Base-by-base conservation (phyloP, 2,329 filamentous ascomycete species). In the Periglandula ipomoeae region DNA sequence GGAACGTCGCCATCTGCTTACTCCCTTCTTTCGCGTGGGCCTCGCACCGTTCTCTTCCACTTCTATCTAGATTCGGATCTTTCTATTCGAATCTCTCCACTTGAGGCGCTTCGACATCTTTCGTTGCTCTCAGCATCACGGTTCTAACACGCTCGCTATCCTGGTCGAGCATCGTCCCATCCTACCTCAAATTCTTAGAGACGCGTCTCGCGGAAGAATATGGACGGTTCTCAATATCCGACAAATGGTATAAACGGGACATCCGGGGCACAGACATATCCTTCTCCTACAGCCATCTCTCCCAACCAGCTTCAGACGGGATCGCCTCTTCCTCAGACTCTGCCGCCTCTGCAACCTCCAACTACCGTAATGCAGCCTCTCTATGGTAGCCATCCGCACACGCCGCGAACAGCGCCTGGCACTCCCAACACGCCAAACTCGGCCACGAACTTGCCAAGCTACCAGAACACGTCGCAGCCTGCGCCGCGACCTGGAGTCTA, bases 401-500 rank as follows among this genome's bases (percentile, higher is more conserved):
- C 78, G 41, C 79, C 80, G 55, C 73, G 79, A 59, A 81, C n/a
- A n/a, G n/a, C 78, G 20, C 76, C 78, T 42, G 75, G 76, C n/a
- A 81, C 79, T 15, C 79, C 80, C 34, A 81, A 79, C 60, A 80
- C 79, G 24, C 78, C 79, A 34, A 76, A 73, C 49, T 76, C 78
- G 34, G 66, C 69, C 46, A 72, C 67, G 61, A 73, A 69, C 58
- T 73, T 81, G 70, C 62, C 65, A 15, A 74, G 67, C 61, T 81
- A 80, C 58, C 75, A 75, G 55, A 70, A 73, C 51, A 74, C 70
- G 34, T 69, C 70, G 24, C 72, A 77, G 55, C 69, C 70, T 48
- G 66, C 62, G 32, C 69, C 69, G 44, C 71, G 76, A 48, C 70
- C 70, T 50, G 71, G 70, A 49, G 67, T 75, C 19, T 76, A 76